Evolutionary conservation across 164 flowering plant genomes (phyloP).

Genomic region (Vitis amurensis): DNA sequence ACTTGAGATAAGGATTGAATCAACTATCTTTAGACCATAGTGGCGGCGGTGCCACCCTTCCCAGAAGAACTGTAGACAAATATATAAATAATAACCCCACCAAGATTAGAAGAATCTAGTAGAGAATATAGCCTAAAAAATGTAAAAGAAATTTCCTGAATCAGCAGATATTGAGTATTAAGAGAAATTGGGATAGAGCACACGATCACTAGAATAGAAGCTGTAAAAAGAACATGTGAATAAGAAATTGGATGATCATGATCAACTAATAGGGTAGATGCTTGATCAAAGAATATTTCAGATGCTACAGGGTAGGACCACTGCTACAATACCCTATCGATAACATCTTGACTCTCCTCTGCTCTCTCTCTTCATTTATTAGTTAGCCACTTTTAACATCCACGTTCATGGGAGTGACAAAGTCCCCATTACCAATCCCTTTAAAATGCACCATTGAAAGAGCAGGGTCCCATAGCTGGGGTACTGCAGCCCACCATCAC

Average conservation of each 20-base stretch:
- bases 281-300: not conserved
- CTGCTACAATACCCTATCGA: not conserved
- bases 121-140: not conserved
- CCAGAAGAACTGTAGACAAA: not conserved
- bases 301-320: not conserved
- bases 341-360: slow-evolving; percentile 15
- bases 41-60: too few relatives aligned
- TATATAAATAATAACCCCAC: not conserved
- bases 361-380: slow-evolving; percentile 25
- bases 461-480: slow-evolving; percentile 25
- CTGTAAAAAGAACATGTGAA: not conserved
- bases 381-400: slow-evolving; percentile 21
- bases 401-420: slow-evolving; percentile 40
- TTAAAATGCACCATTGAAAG: slow-evolving; percentile 16
- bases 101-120: not conserved
- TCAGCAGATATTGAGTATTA: not conserved
- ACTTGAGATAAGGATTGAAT: too few relatives aligned
- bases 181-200: not conserved
- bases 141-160: not conserved
- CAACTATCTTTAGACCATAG: too few relatives aligned
- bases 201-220: not conserved
- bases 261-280: not conserved
- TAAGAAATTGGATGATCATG: not conserved
- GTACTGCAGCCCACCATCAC: slow-evolving; percentile 13
- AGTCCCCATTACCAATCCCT: slow-evolving; percentile 26